Evolutionary conservation across 176 grass and related monocot species (phyloP).

Genomic region (Triticum dicoccoides): DNA sequence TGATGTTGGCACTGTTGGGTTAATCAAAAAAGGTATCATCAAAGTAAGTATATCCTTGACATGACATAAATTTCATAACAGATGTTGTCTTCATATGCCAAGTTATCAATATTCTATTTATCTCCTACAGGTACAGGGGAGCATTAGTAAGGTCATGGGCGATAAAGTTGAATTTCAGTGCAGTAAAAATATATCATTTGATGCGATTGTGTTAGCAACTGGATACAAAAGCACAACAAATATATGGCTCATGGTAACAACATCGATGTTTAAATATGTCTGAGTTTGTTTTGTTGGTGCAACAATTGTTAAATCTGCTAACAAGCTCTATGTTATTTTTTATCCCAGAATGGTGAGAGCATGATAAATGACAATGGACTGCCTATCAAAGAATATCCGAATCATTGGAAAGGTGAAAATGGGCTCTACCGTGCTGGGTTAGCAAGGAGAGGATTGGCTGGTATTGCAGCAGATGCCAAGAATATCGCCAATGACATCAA

Average conservation of each 20-base stretch:
- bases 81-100: background rate
- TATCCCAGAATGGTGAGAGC: too few relatives aligned
- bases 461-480: background rate
- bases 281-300: too few relatives aligned
- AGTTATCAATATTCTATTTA: background rate
- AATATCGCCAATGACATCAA: background rate
- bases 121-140: background rate
- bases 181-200: background rate
- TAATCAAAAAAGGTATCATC: too few relatives aligned
- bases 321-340: too few relatives aligned
- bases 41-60: too few relatives aligned
- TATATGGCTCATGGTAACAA: constrained; percentile 24
- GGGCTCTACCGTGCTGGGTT: background rate
- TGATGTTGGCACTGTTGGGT: too few relatives aligned
- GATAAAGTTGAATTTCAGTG: constrained; percentile 21
- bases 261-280: too few relatives aligned
- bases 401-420: too few relatives aligned
- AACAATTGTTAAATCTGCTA: too few relatives aligned
- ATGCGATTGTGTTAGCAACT: constrained; percentile 7
- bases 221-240: constrained; percentile 41
- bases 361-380: too few relatives aligned
- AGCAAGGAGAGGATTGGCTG: background rate
- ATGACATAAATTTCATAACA: background rate
- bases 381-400: too few relatives aligned
- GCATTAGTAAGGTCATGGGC: constrained; percentile 7